Percentiles rank a stretch among this genome's conserved stretches.
phyloP scores from a whole-genome alignment of 1,284 basidiomycete genomes.

The Heliocybe sulcata region DNA sequence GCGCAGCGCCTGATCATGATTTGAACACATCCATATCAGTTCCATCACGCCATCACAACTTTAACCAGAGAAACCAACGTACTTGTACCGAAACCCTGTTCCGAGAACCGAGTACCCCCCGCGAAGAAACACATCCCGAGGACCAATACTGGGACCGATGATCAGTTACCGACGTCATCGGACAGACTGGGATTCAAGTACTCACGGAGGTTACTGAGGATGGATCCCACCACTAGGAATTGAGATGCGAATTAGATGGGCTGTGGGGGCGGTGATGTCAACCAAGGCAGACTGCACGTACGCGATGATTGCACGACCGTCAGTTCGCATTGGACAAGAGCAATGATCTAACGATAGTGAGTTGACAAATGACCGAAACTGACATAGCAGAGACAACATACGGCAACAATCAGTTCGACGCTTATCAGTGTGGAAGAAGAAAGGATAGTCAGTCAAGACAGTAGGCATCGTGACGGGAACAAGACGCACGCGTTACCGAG shows the following conservation, averaged over 20 bases:
- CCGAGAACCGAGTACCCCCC: constrained; percentile 59
- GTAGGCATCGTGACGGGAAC: too few species aligned
- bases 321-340: constrained; percentile 74
- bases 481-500: constrained; percentile 70
- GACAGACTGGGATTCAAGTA: constrained; percentile 1
- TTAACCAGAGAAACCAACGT: constrained; percentile 16
- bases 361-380: too few species aligned
- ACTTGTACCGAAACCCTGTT: constrained; percentile 71
- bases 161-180: background rate
- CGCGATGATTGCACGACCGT: constrained; percentile 77
- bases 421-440: constrained; percentile 37
- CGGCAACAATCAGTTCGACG: constrained; percentile 76
- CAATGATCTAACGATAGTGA: constrained; percentile 60
- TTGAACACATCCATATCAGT: constrained; percentile 1
- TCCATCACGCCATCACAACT: background rate
- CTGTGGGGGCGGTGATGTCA: background rate
- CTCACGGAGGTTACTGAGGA: constrained; percentile 74
- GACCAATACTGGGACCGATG: constrained; percentile 51
- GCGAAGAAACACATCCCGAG: constrained; percentile 80
- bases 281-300: constrained; percentile 40
- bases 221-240: constrained; percentile 65
- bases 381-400: constrained; percentile 26
- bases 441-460: background rate
- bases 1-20: constrained; percentile 49
- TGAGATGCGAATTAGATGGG: background rate